Conservation (phyloP, 2,329 filamentous ascomycete genomes). For the Claviceps digitariae region DNA sequence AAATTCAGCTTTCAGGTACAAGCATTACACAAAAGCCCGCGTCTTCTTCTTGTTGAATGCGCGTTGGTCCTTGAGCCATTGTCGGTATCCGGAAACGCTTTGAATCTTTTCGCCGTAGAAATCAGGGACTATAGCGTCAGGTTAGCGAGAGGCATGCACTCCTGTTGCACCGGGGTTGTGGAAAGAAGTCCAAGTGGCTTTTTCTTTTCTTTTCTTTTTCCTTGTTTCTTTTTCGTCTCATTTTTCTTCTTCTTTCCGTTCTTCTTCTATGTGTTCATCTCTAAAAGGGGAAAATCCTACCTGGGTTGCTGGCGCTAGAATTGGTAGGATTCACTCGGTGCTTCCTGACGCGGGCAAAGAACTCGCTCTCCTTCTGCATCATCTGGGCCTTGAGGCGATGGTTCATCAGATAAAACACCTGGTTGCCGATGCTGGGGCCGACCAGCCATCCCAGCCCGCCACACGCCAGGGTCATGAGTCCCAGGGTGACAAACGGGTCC, state of each 20-base stretch:
- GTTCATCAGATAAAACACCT: constrained; percentile 66
- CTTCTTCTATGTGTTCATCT: too few species aligned
- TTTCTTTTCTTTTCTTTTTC: too few species aligned
- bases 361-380: constrained; percentile 80
- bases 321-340: constrained; percentile 83
- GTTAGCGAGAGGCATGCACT: constrained; percentile 9
- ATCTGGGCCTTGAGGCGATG: constrained; percentile 59
- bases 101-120: constrained; percentile 99
- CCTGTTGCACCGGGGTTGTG: too few species aligned
- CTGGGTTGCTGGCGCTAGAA: constrained; percentile 79
- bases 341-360: constrained; percentile 83
- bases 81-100: constrained; percentile 78
- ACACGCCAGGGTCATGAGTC: constrained; percentile 62
- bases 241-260: too few species aligned
- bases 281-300: constrained; percentile 21
- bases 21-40: constrained; percentile 43
- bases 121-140: constrained; percentile 56
- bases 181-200: too few species aligned
- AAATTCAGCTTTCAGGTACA: too few species aligned
- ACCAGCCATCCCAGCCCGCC: constrained; percentile 77
- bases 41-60: constrained; percentile 95
- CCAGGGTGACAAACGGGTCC: constrained; percentile 78
- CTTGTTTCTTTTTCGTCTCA: not conserved
- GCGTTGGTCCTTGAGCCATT: constrained; percentile 95
- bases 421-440: constrained; percentile 70